phyloP scores from a whole-genome alignment of 257 asterid genomes.

The Mentha longifolia region DNA sequence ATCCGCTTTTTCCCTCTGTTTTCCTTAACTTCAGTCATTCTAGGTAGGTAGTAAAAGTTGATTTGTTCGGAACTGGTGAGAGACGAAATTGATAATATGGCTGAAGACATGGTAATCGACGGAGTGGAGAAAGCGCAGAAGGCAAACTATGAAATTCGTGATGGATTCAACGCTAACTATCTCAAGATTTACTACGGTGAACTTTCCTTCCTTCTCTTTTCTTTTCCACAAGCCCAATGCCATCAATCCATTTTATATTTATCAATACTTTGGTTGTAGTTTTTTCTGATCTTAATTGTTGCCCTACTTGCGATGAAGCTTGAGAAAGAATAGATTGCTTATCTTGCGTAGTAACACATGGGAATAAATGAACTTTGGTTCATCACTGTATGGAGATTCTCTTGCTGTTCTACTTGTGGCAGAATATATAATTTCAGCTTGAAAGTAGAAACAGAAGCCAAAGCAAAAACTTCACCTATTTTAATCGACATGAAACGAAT shows the following conservation, averaged over 20 bases:
- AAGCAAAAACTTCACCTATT: background rate
- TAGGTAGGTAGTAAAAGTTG: background rate
- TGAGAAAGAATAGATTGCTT: background rate
- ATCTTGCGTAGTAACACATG: background rate
- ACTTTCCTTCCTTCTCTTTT: background rate
- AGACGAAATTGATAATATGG: conserved; percentile 50
- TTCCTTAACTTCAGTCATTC: background rate
- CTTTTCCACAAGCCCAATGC: background rate
- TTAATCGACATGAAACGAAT: background rate
- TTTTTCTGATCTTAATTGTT: background rate
- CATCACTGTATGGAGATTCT: conserved; percentile 1
- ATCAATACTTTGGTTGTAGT: background rate
- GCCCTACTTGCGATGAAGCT: background rate
- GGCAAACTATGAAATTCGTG: conserved; percentile 43
- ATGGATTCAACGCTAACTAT: conserved; percentile 67
- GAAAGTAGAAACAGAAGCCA: conserved; percentile 11
- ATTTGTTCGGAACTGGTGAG: conserved; percentile 41
- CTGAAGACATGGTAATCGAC: conserved; percentile 69
- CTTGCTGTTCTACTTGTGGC: background rate
- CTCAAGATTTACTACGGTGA: conserved; percentile 78
- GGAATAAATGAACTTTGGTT: conserved; percentile 1
- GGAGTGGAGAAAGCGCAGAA: conserved; percentile 41
- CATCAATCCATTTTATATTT: background rate
- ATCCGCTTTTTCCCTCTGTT: background rate
- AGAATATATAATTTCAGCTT: background rate